Evolutionary conservation across 371 early-diverging fungal genomes (phyloP), one percentile per base, ranked within the genome.

Genomic region (Zopfochytrium polystomum): DNA sequence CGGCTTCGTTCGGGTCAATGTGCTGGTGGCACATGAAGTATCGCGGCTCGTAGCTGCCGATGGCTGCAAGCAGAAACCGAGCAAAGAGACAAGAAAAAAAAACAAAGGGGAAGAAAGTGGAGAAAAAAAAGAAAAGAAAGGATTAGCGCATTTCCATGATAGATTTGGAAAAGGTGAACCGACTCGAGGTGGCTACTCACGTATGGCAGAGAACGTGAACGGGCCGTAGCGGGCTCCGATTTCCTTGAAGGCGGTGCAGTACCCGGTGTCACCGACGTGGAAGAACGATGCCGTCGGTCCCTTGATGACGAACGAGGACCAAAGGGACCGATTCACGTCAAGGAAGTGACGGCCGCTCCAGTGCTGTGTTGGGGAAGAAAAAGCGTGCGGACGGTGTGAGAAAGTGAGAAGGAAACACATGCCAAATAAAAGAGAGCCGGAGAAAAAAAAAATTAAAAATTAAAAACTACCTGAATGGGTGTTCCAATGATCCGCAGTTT

Each of bases 11-110:
- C 3, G 90, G 89, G 13, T 20, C 20, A 22, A 34, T 85, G 63
- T 90, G 90, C 58, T 88, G 72, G 22, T 83, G 70, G 1, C 83
- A 83, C 81, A 87, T 85, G 71, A 78, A 78, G 76, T 76, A 78
- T 55, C 90, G 80, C 5, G 92, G 92, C 2, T 78, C 77, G 61
- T 89, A 91, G 0, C 90, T 90, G 5, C 92, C 92, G 57, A 91
- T 91, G 0, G 92, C 38, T 38, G 7, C 11, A 18, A 18, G 38
- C n/a, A n/a, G n/a, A n/a, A n/a, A n/a, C n/a, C n/a, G n/a, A n/a
- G n/a, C n/a, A n/a, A n/a, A n/a, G n/a, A n/a, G n/a, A n/a, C n/a
- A n/a, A n/a, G n/a, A n/a, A n/a, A n/a, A n/a, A n/a, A n/a, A n/a
- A n/a, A n/a, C n/a, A n/a, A n/a, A n/a, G n/a, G n/a, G n/a, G n/a